A percentile compares a stretch with the other conserved stretches of the same genome.
Evolutionary conservation across 2,329 filamentous ascomycete species (phyloP).

Genomic region (Albophoma yamanashiensis): DNA sequence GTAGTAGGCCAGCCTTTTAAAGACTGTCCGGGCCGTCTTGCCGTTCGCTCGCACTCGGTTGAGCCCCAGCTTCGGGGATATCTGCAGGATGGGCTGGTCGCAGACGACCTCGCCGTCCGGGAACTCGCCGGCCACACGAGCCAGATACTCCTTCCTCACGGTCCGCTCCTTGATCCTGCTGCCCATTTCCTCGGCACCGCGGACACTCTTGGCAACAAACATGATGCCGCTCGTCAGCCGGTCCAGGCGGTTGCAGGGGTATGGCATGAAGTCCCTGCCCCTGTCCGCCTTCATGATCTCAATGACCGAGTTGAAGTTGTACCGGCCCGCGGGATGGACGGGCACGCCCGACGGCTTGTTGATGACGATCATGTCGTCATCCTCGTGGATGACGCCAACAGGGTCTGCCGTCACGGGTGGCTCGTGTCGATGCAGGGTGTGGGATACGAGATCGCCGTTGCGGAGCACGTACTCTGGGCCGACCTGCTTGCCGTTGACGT

Average conservation of each 20-base stretch:
- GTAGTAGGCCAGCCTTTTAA: conserved; percentile 88
- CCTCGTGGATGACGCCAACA: conserved; percentile 79
- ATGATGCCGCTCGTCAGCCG: conserved; percentile 91
- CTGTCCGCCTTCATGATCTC: conserved; percentile 84
- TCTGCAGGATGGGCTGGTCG: conserved; percentile 85
- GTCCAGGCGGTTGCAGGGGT: conserved; percentile 87
- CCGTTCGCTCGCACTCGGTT: conserved; percentile 92
- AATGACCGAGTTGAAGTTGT: conserved; percentile 89
- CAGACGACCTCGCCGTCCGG: conserved; percentile 86
- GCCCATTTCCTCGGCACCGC: conserved; percentile 67
- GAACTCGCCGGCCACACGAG: conserved; percentile 82
- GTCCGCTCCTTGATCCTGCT: conserved; percentile 68
- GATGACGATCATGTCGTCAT: conserved; percentile 88
- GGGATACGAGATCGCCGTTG: conserved; percentile 86
- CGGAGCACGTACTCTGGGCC: conserved; percentile 60
- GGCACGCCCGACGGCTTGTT: conserved; percentile 94
- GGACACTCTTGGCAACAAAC: conserved; percentile 86
- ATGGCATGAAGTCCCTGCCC: conserved; percentile 40
- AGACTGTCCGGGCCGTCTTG: conserved; percentile 82
- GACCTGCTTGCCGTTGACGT: conserved; percentile 65
- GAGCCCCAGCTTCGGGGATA: conserved; percentile 88
- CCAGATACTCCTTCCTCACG: conserved; percentile 91
- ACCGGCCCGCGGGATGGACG: conserved; percentile 88
- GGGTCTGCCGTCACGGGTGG: conserved; percentile 77
- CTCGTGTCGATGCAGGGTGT: conserved; percentile 91